These are phyloP conservation scores for Sporisorium graminicola DNA, from an alignment of 1,284 basidiomycete genomes.

Conservation along the genomic window DNA sequence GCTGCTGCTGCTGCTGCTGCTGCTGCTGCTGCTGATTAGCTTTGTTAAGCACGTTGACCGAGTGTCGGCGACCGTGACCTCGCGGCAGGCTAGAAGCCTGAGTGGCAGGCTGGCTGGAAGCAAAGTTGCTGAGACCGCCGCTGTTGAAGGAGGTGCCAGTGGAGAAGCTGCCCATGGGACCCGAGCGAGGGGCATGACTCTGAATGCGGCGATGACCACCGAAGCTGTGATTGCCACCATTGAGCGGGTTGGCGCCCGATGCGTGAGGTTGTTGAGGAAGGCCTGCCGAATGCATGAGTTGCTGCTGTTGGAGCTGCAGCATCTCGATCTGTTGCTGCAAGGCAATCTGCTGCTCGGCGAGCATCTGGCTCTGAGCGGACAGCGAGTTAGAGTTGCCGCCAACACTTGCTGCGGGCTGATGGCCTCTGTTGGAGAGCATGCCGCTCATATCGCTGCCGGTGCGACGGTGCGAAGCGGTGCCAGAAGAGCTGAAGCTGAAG, in stretches of 20 bases:
- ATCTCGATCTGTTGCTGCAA: conserved; percentile 71
- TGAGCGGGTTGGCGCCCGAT: conserved; percentile 23
- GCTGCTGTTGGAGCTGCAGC: conserved; percentile 71
- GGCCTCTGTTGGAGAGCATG: conserved; percentile 36
- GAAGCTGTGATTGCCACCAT: conserved; percentile 25
- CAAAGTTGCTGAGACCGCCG: conserved; percentile 34
- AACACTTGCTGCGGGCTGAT: conserved; percentile 75
- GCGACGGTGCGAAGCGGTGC: conserved; percentile 50
- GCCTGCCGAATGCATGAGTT: conserved; percentile 69
- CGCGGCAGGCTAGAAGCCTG: conserved; percentile 70
- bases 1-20: conserved; percentile 28
- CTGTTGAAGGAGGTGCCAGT: conserved; percentile 29
- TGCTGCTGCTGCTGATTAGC: conserved; percentile 57
- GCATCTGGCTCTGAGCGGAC: conserved; percentile 75
- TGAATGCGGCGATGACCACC: conserved; percentile 84
- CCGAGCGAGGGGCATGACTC: conserved; percentile 76
- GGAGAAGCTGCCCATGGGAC: conserved; percentile 75
- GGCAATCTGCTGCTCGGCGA: conserved; percentile 69
- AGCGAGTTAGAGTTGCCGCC: conserved; percentile 76
- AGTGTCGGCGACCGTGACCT: conserved; percentile 91
- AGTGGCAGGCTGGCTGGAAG: conserved; percentile 25
- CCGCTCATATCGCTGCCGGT: conserved; percentile 60
- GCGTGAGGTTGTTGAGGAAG: neutral
- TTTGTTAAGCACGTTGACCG: conserved; percentile 81
- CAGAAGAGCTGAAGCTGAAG: conserved; percentile 39